Conservation (phyloP, 2,329 filamentous ascomycete genomes). For the Colletotrichum sojae region DNA sequence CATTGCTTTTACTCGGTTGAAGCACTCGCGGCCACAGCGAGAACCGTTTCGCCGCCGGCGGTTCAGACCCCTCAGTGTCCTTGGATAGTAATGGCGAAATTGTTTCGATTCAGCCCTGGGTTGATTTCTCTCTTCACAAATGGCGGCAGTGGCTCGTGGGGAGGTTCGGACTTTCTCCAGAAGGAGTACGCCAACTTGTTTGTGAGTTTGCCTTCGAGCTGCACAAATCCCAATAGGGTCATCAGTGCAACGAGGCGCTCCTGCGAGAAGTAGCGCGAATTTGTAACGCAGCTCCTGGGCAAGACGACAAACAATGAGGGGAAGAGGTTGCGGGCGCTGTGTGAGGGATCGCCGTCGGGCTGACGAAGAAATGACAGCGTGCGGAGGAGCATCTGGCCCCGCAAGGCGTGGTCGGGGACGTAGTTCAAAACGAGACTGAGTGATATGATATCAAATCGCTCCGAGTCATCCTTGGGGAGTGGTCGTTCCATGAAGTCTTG, state of each 20-base stretch:
- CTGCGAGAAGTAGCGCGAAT: slow-evolving; percentile 91
- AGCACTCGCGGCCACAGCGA: too few species aligned
- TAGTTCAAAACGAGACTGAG: slow-evolving; percentile 95
- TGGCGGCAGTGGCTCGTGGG: slow-evolving; percentile 43
- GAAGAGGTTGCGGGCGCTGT: slow-evolving; percentile 55
- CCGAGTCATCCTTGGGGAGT: slow-evolving; percentile 71
- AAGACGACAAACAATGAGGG: slow-evolving; percentile 90
- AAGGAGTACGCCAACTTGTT: slow-evolving; percentile 90
- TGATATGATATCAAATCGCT: slow-evolving; percentile 90
- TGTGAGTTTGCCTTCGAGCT: slow-evolving; percentile 78
- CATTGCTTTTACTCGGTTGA: too few species aligned
- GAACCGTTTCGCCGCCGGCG: too few species aligned
- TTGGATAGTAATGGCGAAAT: slow-evolving; percentile 85
- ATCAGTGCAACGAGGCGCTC: slow-evolving; percentile 79
- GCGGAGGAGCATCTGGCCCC: slow-evolving; percentile 88
- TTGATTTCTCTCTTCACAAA: slow-evolving; percentile 84
- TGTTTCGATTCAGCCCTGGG: slow-evolving; percentile 84
- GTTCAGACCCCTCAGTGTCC: slow-evolving; percentile 41
- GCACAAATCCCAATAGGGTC: slow-evolving; percentile 79
- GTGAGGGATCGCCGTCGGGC: slow-evolving; percentile 43
- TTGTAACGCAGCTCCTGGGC: slow-evolving; percentile 87
- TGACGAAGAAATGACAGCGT: slow-evolving; percentile 78
- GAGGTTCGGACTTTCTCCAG: slow-evolving; percentile 70
- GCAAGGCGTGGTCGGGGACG: slow-evolving; percentile 80
- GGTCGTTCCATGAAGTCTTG: slow-evolving; percentile 96